These are phyloP conservation scores for Gracilariopsis chorda DNA, from an alignment of 23 red algal species.

Conservation along the genomic window DNA sequence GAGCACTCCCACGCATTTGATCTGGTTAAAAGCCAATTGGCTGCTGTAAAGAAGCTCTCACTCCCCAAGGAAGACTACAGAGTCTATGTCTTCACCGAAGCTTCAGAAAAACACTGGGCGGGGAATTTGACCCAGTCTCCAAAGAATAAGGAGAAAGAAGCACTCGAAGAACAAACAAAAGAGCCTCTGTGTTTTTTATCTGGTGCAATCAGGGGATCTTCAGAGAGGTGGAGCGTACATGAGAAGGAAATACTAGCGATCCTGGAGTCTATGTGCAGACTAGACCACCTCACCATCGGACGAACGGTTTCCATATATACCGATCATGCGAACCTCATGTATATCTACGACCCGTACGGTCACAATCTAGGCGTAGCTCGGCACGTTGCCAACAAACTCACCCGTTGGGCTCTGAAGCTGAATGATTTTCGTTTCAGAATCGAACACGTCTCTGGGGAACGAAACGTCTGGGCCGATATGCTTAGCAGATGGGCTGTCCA, in stretches of 20 bases:
- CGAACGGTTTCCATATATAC: neutral
- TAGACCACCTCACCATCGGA: neutral
- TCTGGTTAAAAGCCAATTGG: neutral
- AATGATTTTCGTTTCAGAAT: neutral
- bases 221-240: neutral
- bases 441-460: neutral
- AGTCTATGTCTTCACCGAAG: no score
- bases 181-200: neutral
- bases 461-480: neutral
- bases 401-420: conserved; percentile 2
- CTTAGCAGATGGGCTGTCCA: neutral
- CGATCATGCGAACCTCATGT: neutral
- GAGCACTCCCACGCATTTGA: neutral
- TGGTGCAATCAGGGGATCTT: neutral
- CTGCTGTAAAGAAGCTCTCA: neutral
- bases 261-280: neutral
- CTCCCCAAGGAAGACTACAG: neutral
- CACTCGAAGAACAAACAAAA: neutral
- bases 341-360: neutral
- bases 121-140: neutral
- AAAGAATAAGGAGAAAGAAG: neutral
- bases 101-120: neutral
- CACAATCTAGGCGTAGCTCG: neutral
- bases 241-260: neutral
- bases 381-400: neutral